phyloP scores from a whole-genome alignment of 352 stramenopile genomes.

The Phytophthora hibernalis region DNA sequence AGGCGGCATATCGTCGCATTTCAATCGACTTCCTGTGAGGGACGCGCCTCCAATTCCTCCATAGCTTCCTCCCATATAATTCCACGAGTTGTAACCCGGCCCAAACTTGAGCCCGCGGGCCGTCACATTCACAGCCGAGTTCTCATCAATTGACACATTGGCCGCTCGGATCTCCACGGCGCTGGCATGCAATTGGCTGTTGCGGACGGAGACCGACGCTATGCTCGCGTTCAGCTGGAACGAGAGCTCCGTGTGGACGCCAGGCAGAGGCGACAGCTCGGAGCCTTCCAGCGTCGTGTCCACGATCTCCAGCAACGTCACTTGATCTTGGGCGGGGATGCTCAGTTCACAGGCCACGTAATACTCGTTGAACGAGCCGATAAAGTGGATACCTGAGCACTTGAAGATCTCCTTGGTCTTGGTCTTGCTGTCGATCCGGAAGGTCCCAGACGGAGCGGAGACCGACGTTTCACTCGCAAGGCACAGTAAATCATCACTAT shows the following conservation, averaged over 20 bases:
- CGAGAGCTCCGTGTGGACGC: slow-evolving; percentile 61
- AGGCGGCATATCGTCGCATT: slow-evolving; percentile 58
- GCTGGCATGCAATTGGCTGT: slow-evolving; percentile 61
- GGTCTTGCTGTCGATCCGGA: slow-evolving; percentile 63
- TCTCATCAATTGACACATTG: slow-evolving; percentile 49
- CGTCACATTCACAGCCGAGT: slow-evolving; percentile 64
- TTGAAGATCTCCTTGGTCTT: slow-evolving; percentile 66
- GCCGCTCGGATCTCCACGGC: slow-evolving; percentile 65
- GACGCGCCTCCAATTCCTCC: slow-evolving; percentile 80
- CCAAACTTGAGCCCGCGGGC: slow-evolving; percentile 79
- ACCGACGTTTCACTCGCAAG: slow-evolving; percentile 8
- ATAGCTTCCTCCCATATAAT: slow-evolving; percentile 72
- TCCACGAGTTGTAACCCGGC: slow-evolving; percentile 81
- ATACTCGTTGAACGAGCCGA: slow-evolving; percentile 87
- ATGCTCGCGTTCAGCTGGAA: slow-evolving; percentile 50
- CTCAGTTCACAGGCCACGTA: slow-evolving; percentile 74
- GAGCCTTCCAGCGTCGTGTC: slow-evolving; percentile 55
- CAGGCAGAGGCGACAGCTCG: slow-evolving; percentile 39
- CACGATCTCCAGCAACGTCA: slow-evolving; percentile 52
- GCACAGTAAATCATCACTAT: background rate
- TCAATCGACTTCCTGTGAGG: slow-evolving; percentile 40
- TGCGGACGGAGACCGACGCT: slow-evolving; percentile 46
- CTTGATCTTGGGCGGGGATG: slow-evolving; percentile 33
- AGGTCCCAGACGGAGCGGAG: slow-evolving; percentile 28
- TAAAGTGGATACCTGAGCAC: slow-evolving; percentile 69